phyloP scores from a whole-genome alignment of 2,329 filamentous ascomycete genomes.

The Trichoderma pleuroti region DNA sequence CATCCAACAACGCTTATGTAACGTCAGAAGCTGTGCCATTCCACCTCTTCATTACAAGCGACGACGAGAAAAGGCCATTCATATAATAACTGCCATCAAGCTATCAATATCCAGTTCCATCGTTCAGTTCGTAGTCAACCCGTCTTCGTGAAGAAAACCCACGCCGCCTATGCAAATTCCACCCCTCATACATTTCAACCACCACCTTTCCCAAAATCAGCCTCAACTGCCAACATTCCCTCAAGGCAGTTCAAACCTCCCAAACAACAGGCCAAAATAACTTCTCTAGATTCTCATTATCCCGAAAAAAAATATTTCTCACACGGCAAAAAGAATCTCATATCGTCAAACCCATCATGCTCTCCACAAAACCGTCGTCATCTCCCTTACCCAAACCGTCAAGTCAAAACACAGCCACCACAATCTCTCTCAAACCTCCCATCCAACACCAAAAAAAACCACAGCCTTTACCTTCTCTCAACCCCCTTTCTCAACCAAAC shows the following conservation, averaged over 20 bases:
- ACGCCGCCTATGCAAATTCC: not conserved
- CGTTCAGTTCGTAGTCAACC: too few species aligned
- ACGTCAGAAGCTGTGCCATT: not conserved
- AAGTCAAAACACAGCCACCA: not conserved
- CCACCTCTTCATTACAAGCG: not conserved
- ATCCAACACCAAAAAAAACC: not conserved
- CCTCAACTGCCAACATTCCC: not conserved
- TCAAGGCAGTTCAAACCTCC: fast-evolving
- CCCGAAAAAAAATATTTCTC: not conserved
- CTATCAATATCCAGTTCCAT: not conserved
- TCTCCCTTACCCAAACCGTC: not conserved
- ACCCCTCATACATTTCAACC: not conserved
- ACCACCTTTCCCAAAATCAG: not conserved
- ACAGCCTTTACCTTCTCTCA: not conserved
- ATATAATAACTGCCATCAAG: not conserved
- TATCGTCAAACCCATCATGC: not conserved
- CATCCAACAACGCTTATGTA: not conserved
- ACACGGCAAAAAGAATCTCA: not conserved
- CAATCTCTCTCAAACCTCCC: not conserved
- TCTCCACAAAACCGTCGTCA: not conserved
- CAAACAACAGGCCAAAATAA: not conserved
- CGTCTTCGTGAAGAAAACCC: not conserved
- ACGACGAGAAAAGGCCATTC: not conserved
- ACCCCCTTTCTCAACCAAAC: not conserved
- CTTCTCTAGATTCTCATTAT: not conserved